Evolutionary conservation across 192 early-diverging fungal species (phyloP).

Genomic region (Chytriomyces confervae): DNA sequence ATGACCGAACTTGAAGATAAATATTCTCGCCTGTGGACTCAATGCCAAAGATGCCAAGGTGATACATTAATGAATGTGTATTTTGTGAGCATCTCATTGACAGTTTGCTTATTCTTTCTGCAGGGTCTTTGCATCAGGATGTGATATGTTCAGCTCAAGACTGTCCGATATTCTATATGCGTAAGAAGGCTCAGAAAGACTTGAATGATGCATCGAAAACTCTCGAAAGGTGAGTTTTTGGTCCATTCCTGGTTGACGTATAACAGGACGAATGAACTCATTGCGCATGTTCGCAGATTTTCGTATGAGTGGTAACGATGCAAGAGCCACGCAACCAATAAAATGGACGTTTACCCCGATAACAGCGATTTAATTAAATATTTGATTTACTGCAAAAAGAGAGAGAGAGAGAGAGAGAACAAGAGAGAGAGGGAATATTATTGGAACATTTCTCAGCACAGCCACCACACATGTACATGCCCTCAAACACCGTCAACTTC

Average conservation of each 20-base stretch:
- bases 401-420: no score
- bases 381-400: no score
- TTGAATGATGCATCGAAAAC: conserved; percentile 72
- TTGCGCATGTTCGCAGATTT: background rate
- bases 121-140: conserved; percentile 79
- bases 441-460: no score
- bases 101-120: background rate
- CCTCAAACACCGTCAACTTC: no score
- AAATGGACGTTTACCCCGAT: no score
- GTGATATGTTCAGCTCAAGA: conserved; percentile 94
- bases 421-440: no score
- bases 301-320: background rate
- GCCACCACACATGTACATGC: no score
- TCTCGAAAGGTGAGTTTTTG: conserved; percentile 60
- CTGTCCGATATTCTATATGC: conserved; percentile 99
- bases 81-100: conserved; percentile 8
- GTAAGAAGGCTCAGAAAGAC: conserved; percentile 95
- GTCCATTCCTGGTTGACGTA: no score
- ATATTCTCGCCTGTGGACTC: conserved; percentile 93
- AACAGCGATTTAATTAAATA: no score
- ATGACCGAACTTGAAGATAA: conserved; percentile 76
- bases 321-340: no score
- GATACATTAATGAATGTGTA: conserved; percentile 8
- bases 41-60: conserved; percentile 97
- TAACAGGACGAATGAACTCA: no score